Evolutionary conservation across 495 filamentous ascomycete genomes (phyloP).

Genomic region (Podospora pseudoanserina): DNA sequence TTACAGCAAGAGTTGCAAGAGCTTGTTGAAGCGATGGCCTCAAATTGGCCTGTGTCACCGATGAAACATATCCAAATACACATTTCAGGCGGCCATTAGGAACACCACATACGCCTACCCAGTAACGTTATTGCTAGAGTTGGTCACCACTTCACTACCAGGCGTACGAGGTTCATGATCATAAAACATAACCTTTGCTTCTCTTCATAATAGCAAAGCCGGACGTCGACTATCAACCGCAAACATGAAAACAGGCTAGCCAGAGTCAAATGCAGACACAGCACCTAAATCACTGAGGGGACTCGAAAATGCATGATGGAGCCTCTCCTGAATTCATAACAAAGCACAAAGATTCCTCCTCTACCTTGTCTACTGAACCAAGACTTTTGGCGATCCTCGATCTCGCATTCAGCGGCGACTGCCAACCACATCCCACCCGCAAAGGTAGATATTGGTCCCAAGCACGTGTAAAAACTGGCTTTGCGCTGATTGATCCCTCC

Average conservation of each 20-base stretch:
- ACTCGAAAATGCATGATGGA: constrained; percentile 35
- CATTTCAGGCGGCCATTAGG: no score
- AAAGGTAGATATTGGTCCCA: constrained; percentile 23
- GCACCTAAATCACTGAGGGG: not conserved
- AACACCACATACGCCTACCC: no score
- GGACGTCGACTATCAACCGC: not conserved
- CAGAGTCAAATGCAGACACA: not conserved
- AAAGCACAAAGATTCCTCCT: constrained; percentile 47
- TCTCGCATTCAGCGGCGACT: constrained; percentile 41
- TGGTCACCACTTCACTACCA: not conserved
- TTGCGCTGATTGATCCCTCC: constrained; percentile 49
- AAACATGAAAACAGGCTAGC: not conserved
- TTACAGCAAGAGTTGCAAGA: no score
- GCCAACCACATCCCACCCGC: constrained; percentile 28
- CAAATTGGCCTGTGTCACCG: not conserved
- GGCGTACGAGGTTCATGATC: not conserved
- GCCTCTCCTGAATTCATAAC: constrained; percentile 50
- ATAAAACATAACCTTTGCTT: not conserved
- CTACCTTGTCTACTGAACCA: constrained; percentile 39
- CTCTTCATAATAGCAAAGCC: not conserved
- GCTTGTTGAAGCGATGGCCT: not conserved
- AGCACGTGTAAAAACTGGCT: constrained; percentile 49
- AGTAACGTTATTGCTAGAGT: not conserved
- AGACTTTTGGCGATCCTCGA: constrained; percentile 55
- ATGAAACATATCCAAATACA: no score